Percentiles rank a stretch among this genome's conserved stretches.
Conservation (phyloP, 2,329 filamentous ascomycete species). For the Hymenoscyphus fructigenus region DNA sequence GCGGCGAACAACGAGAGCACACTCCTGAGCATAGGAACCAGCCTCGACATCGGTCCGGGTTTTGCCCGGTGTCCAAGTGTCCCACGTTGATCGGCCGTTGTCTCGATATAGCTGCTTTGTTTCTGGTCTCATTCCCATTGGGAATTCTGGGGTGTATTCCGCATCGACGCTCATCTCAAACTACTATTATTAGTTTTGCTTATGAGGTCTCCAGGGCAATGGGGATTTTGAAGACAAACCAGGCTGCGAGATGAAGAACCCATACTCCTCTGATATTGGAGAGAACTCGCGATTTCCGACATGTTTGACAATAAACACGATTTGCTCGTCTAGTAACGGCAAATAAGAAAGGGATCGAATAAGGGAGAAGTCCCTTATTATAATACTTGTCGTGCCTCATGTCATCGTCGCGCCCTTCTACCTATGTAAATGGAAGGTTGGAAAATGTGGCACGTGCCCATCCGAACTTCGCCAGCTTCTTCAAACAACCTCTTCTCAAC, state of each 20-base stretch:
- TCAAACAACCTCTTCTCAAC: not conserved
- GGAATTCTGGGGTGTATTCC: constrained; percentile 14
- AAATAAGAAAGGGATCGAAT: not conserved
- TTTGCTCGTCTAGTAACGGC: not conserved
- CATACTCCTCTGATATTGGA: constrained; percentile 8
- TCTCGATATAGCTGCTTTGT: constrained; percentile 24
- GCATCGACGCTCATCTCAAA: constrained; percentile 19
- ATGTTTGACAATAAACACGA: not conserved
- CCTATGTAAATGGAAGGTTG: not conserved
- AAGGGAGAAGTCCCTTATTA: not conserved
- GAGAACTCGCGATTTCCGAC: constrained; percentile 2
- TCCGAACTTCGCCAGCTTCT: not conserved
- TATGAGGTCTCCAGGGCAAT: too few relatives aligned
- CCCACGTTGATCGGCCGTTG: constrained; percentile 22
- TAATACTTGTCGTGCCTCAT: not conserved
- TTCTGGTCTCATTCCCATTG: constrained; percentile 13
- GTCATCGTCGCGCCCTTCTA: not conserved
- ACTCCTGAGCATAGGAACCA: constrained; percentile 19
- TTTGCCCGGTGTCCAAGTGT: constrained; percentile 19
- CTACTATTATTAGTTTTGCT: not conserved
- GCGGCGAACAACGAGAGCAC: constrained; percentile 29
- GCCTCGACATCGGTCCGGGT: constrained; percentile 18
- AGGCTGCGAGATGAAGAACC: not conserved
- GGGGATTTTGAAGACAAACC: not conserved
- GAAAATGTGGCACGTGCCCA: not conserved